Conservation (phyloP, 148 eudicot species). For the Camellia granthamiana region DNA sequence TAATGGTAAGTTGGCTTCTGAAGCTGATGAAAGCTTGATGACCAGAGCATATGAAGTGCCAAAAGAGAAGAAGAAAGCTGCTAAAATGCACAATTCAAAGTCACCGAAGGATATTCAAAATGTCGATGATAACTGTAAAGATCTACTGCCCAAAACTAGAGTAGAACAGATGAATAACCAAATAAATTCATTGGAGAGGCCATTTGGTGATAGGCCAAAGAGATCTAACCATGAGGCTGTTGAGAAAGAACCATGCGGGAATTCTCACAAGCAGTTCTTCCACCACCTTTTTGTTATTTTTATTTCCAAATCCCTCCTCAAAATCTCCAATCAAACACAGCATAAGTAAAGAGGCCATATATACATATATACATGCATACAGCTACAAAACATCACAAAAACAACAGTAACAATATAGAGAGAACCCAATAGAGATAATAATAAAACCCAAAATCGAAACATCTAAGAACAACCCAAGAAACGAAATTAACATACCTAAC, state of each 20-base stretch:
- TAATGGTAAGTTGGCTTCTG: conserved; percentile 19
- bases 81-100: conserved; percentile 19
- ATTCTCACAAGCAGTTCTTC: too few species aligned
- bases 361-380: not conserved
- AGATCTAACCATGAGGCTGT: conserved; percentile 16
- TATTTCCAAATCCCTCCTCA: too few species aligned
- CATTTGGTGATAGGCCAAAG: conserved; percentile 23
- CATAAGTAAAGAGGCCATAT: not conserved
- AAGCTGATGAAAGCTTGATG: conserved; percentile 27
- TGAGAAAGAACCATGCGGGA: conserved; percentile 13
- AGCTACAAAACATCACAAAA: not conserved
- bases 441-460: not conserved
- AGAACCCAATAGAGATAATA: not conserved
- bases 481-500: not conserved
- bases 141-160: conserved; percentile 20
- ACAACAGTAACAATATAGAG: not conserved
- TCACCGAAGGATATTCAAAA: conserved; percentile 25
- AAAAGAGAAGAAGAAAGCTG: conserved; percentile 24
- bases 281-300: too few species aligned
- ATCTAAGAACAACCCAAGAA: not conserved
- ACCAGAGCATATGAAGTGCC: conserved; percentile 18
- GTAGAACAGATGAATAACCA: conserved; percentile 14
- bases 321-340: too few species aligned
- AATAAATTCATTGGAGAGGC: conserved; percentile 16
- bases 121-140: conserved; percentile 15